A percentile compares a stretch with the other conserved stretches of the same genome.
phyloP scores from a whole-genome alignment of 148 eudicot genomes.

The Rhododendron molle region DNA sequence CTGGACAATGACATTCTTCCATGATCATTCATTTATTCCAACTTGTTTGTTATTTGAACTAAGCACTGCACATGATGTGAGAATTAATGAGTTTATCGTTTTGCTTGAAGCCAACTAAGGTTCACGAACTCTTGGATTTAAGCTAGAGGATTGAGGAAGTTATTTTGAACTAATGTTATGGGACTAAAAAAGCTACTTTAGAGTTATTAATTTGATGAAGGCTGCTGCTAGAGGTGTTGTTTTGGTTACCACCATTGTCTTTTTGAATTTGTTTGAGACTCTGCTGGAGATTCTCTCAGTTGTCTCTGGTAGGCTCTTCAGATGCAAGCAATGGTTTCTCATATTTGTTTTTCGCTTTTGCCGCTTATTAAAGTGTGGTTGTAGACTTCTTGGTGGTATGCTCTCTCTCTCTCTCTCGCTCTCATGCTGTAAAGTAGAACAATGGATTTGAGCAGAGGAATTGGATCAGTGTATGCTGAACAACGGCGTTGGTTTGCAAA shows the following conservation, averaged over 20 bases:
- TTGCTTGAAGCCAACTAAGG: not conserved
- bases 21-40: not conserved
- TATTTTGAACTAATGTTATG: not conserved
- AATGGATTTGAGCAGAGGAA: not conserved
- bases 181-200: not conserved
- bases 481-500: not conserved
- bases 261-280: not conserved
- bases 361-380: not conserved
- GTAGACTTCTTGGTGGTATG: not conserved
- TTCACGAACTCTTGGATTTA: not conserved
- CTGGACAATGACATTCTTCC: not conserved
- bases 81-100: not conserved
- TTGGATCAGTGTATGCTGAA: not conserved
- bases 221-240: not conserved
- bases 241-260: not conserved
- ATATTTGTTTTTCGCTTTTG: not conserved
- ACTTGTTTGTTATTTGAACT: not conserved
- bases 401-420: not conserved
- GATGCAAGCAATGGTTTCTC: not conserved
- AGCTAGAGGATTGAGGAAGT: not conserved
- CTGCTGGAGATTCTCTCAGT: not conserved
- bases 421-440: not conserved
- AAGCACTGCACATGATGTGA: not conserved
- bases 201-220: not conserved
- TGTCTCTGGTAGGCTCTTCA: not conserved